A percentile compares a stretch with the other conserved stretches of the same genome.
These are phyloP conservation scores for Beauveria sp. DNA, from an alignment of 2,329 filamentous ascomycete genomes.

Conservation along the genomic window DNA sequence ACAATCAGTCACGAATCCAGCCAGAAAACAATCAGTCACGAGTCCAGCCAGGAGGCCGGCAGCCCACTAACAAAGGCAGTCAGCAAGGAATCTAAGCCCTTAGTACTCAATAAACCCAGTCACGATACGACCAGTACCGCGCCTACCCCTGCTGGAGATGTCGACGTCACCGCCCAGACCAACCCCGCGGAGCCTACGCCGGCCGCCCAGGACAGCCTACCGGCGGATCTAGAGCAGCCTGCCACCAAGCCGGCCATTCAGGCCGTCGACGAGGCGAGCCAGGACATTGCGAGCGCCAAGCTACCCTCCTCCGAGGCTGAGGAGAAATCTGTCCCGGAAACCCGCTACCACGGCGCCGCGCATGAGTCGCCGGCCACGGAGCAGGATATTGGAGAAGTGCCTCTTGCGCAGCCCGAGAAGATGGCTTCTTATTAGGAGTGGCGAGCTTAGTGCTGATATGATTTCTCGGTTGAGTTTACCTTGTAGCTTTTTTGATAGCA, in stretches of 20 bases:
- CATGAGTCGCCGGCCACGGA: neutral
- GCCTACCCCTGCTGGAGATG: neutral
- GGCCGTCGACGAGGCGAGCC: neutral
- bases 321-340: neutral
- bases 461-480: neutral
- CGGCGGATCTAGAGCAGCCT: neutral
- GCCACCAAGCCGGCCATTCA: neutral
- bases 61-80: neutral
- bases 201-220: neutral
- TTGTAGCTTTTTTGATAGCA: neutral
- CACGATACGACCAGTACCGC: neutral
- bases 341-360: neutral
- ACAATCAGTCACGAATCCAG: neutral
- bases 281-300: neutral
- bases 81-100: neutral
- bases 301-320: neutral
- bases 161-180: neutral
- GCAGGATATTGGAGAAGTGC: slow-evolving; percentile 7
- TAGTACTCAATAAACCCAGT: neutral
- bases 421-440: neutral
- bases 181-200: neutral
- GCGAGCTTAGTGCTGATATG: neutral
- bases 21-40: neutral
- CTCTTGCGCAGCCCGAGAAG: neutral
- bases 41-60: neutral